Percentiles rank a stretch among this genome's conserved stretches.
Conservation (phyloP, 495 filamentous ascomycete genomes). For the Daldinia vernicosa region DNA sequence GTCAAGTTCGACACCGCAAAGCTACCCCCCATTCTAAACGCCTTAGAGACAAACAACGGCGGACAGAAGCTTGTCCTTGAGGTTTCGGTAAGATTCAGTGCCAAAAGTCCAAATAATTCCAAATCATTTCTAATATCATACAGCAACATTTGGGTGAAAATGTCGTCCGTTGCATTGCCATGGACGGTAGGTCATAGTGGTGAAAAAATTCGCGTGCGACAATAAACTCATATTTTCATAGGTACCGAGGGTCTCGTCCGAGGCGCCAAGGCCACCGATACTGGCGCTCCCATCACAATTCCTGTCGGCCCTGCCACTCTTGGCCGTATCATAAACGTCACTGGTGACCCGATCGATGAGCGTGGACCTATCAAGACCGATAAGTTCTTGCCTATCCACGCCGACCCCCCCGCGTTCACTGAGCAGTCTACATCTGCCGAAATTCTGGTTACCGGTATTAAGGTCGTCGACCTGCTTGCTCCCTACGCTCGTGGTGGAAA, state of each 20-base stretch:
- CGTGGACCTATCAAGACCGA: conserved; percentile 94
- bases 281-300: conserved; percentile 94
- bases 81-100: conserved; percentile 80
- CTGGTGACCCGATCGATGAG: conserved; percentile 99
- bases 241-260: conserved; percentile 99
- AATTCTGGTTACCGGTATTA: conserved; percentile 98
- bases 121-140: conserved; percentile 51
- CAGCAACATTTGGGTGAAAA: conserved; percentile 99
- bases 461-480: conserved; percentile 98
- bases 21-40: conserved; percentile 97
- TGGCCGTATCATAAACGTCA: conserved; percentile 99
- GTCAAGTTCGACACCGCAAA: conserved; percentile 94
- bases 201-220: conserved; percentile 20
- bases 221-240: conserved; percentile 53
- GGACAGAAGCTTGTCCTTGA: conserved; percentile 96
- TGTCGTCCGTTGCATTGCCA: conserved; percentile 99
- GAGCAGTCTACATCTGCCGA: conserved; percentile 97
- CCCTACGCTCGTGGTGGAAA: conserved; percentile 99
- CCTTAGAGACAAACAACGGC: conserved; percentile 87
- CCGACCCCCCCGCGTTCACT: conserved; percentile 86
- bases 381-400: conserved; percentile 90
- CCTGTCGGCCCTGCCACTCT: conserved; percentile 95
- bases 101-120: conserved; percentile 18
- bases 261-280: conserved; percentile 84
- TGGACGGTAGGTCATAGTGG: conserved; percentile 84